Conservation (phyloP, 192 early-diverging fungal genomes). For the Coemansia biformis region DNA sequence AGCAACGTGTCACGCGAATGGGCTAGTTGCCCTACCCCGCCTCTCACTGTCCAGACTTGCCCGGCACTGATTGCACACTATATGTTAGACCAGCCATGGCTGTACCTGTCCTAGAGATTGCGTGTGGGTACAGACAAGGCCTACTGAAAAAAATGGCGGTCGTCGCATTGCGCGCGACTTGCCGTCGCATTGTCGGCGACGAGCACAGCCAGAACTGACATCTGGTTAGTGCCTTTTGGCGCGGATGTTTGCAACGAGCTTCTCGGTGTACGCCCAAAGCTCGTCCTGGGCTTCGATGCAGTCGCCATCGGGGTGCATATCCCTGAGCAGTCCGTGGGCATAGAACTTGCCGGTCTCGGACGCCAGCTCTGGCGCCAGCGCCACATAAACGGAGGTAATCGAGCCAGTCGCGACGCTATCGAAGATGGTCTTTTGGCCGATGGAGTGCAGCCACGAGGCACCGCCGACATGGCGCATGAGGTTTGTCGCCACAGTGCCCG, state of each 20-base stretch:
- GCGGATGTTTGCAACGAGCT: conserved; percentile 12
- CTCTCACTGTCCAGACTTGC: too few species aligned
- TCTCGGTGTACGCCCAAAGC: conserved; percentile 37
- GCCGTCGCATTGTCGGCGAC: too few species aligned
- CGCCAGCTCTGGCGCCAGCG: conserved; percentile 26
- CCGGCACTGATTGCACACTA: too few species aligned
- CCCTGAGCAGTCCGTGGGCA: conserved; percentile 3
- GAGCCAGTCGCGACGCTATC: conserved; percentile 13
- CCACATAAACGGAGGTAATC: conserved; percentile 25
- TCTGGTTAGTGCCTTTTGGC: not conserved
- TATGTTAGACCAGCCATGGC: too few species aligned
- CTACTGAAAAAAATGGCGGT: too few species aligned
- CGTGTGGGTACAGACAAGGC: too few species aligned
- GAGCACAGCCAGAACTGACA: not conserved
- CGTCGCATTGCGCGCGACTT: too few species aligned
- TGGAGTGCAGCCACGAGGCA: not conserved
- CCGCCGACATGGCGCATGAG: conserved; percentile 21
- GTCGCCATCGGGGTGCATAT: conserved; percentile 9
- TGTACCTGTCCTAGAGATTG: too few species aligned
- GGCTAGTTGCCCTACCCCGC: too few species aligned
- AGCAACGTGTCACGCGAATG: too few species aligned
- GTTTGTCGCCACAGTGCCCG: conserved; percentile 19
- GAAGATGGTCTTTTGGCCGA: conserved; percentile 8
- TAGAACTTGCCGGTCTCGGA: conserved; percentile 16
- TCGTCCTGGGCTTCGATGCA: conserved; percentile 20